These are phyloP conservation scores for Venturia carpophila DNA, from an alignment of 2,329 filamentous ascomycete genomes.

Conservation along the genomic window DNA sequence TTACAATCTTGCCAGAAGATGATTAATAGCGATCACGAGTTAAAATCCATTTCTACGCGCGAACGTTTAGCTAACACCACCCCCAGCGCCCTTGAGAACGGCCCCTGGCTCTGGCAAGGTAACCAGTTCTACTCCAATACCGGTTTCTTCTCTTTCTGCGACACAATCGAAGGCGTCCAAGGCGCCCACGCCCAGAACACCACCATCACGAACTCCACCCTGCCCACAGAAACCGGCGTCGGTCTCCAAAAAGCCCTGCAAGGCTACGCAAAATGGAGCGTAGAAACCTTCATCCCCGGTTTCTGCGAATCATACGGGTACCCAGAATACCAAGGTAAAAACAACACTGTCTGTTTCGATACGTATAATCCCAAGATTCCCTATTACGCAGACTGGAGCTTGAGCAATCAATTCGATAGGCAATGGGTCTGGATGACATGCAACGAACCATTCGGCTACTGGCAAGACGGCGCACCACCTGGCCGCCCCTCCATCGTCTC, in stretches of 20 bases:
- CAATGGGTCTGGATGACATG: conserved; percentile 56
- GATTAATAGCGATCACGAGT: too few species aligned
- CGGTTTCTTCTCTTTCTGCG: conserved; percentile 40
- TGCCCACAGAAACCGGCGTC: conserved; percentile 40
- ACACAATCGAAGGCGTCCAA: conserved; percentile 31
- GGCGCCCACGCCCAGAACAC: background rate
- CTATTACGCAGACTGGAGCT: conserved; percentile 43
- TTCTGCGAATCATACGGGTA: conserved; percentile 45
- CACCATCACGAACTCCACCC: conserved; percentile 19
- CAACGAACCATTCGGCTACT: conserved; percentile 55
- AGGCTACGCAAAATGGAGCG: conserved; percentile 39
- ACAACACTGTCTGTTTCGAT: conserved; percentile 45
- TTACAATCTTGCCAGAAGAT: too few species aligned
- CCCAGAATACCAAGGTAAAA: conserved; percentile 27
- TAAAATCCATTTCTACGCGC: conserved; percentile 13
- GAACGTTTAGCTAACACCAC: background rate
- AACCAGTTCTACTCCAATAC: conserved; percentile 41
- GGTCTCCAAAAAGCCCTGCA: conserved; percentile 46
- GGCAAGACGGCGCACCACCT: conserved; percentile 47
- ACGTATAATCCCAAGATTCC: conserved; percentile 44
- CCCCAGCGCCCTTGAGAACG: conserved; percentile 43
- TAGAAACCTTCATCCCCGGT: conserved; percentile 23
- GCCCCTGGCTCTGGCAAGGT: conserved; percentile 52
- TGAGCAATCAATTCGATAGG: conserved; percentile 41
- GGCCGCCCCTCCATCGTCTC: conserved; percentile 43